Conservation (phyloP, 1,284 basidiomycete genomes). For the Meira miltonrushii region DNA sequence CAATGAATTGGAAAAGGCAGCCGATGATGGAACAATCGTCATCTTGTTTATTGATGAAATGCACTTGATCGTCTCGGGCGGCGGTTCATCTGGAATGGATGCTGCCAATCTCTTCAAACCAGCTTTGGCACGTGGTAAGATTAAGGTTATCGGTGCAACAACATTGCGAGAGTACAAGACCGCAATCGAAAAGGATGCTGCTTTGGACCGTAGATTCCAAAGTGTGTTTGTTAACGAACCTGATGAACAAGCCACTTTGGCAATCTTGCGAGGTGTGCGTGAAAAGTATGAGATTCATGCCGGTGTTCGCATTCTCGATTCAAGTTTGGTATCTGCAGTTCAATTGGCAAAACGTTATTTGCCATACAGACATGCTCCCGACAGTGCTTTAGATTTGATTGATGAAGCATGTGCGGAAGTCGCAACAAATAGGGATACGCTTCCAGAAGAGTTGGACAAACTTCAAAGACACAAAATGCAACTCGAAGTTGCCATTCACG, state of each 20-base stretch:
- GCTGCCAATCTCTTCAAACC: slow-evolving; percentile 52
- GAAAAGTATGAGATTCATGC: slow-evolving; percentile 66
- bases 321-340: slow-evolving; percentile 82
- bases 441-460: slow-evolving; percentile 88
- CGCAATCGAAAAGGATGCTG: slow-evolving; percentile 82
- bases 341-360: slow-evolving; percentile 91
- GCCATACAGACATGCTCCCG: slow-evolving; percentile 52
- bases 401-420: slow-evolving; percentile 57
- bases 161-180: slow-evolving; percentile 89
- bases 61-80: slow-evolving; percentile 49
- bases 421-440: slow-evolving; percentile 68
- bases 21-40: slow-evolving; percentile 58
- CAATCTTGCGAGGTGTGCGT: slow-evolving; percentile 82
- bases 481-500: slow-evolving; percentile 91
- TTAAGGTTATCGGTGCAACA: slow-evolving; percentile 85
- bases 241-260: slow-evolving; percentile 80
- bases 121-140: slow-evolving; percentile 71
- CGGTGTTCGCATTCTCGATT: slow-evolving; percentile 74
- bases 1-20: slow-evolving; percentile 74
- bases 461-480: slow-evolving; percentile 88
- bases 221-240: slow-evolving; percentile 93
- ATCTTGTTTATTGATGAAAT: slow-evolving; percentile 92
- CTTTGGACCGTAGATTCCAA: slow-evolving; percentile 83
- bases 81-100: slow-evolving; percentile 45
- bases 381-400: slow-evolving; percentile 52